Conservation (phyloP, 805 yeast species). For the Zygosaccharomyces pseudorouxii region DNA sequence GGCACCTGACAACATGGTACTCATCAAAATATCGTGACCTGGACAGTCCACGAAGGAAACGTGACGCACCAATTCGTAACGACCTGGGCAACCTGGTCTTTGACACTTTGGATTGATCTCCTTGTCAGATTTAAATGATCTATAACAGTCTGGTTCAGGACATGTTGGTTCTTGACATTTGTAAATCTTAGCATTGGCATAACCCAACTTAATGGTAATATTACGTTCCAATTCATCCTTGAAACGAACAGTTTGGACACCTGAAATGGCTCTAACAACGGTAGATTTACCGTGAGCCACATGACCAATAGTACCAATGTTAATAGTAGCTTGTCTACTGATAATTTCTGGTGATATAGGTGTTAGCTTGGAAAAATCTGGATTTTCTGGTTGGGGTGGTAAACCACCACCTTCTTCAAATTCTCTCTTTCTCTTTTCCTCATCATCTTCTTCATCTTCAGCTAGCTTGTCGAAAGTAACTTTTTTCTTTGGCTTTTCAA, state of each 20-base stretch:
- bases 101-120: slow-evolving; percentile 92
- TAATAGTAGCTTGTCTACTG: slow-evolving; percentile 97
- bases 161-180: slow-evolving; percentile 81
- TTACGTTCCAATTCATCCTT: slow-evolving; percentile 99
- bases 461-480: slow-evolving; percentile 79
- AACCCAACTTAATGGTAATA: slow-evolving; percentile 96
- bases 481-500: slow-evolving; percentile 53
- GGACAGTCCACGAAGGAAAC: slow-evolving; percentile 99
- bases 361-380: slow-evolving; percentile 74
- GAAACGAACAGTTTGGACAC: slow-evolving; percentile 98
- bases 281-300: slow-evolving; percentile 95
- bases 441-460: slow-evolving; percentile 59
- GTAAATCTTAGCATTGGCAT: slow-evolving; percentile 97
- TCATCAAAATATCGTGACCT: slow-evolving; percentile 99
- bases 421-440: slow-evolving; percentile 73
- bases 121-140: slow-evolving; percentile 89
- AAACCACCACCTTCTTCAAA: slow-evolving; percentile 98
- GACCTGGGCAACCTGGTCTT: slow-evolving; percentile 81
- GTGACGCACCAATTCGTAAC: slow-evolving; percentile 88
- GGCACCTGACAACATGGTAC: slow-evolving; percentile 99
- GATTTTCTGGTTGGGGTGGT: slow-evolving; percentile 91
- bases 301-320: slow-evolving; percentile 96
- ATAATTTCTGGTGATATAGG: slow-evolving; percentile 94
- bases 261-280: slow-evolving; percentile 93
- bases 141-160: slow-evolving; percentile 92